A percentile compares a stretch with the other conserved stretches of the same genome.
Conservation (phyloP, 1,284 basidiomycete genomes). For the Sphaerobolus stellatus region DNA sequence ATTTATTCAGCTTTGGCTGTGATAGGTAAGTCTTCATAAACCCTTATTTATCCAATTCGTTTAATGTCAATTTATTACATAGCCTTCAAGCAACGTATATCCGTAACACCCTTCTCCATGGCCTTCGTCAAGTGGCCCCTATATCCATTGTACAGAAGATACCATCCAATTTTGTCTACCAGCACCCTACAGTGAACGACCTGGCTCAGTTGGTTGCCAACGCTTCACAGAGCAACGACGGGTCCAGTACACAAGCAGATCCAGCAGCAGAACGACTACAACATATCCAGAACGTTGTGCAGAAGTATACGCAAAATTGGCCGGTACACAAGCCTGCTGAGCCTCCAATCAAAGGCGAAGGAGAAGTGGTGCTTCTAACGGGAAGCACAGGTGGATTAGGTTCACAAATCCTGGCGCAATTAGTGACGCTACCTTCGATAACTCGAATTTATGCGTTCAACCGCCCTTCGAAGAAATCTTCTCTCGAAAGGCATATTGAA, state of each 20-base stretch:
- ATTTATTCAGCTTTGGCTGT: slow-evolving; percentile 42
- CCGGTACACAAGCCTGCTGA: slow-evolving; percentile 20
- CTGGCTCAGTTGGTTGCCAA: not conserved
- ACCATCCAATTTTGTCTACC: slow-evolving; percentile 4
- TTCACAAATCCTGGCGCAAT: slow-evolving; percentile 25
- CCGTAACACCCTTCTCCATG: slow-evolving; percentile 37
- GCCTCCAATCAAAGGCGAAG: not conserved
- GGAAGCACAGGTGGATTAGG: slow-evolving; percentile 38
- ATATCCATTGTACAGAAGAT: not conserved
- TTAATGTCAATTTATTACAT: not conserved
- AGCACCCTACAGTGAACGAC: not conserved
- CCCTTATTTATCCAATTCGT: not conserved
- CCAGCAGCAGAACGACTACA: slow-evolving; percentile 12
- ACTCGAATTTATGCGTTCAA: slow-evolving; percentile 30
- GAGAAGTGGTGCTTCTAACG: slow-evolving; percentile 30
- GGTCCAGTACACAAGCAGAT: slow-evolving; percentile 13
- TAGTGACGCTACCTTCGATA: slow-evolving; percentile 22
- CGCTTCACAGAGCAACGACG: not conserved
- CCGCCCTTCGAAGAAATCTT: slow-evolving; percentile 15
- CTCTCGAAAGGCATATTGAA: slow-evolving; percentile 23
- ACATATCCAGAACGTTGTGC: slow-evolving; percentile 30
- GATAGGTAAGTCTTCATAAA: slow-evolving; percentile 35
- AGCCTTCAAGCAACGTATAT: slow-evolving; percentile 44
- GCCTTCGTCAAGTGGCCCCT: slow-evolving; percentile 28
- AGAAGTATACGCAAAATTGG: slow-evolving; percentile 32